Base-by-base conservation (phyloP, 2,329 filamentous ascomycete species). In the Davidsoniella neocaledoniae region DNA sequence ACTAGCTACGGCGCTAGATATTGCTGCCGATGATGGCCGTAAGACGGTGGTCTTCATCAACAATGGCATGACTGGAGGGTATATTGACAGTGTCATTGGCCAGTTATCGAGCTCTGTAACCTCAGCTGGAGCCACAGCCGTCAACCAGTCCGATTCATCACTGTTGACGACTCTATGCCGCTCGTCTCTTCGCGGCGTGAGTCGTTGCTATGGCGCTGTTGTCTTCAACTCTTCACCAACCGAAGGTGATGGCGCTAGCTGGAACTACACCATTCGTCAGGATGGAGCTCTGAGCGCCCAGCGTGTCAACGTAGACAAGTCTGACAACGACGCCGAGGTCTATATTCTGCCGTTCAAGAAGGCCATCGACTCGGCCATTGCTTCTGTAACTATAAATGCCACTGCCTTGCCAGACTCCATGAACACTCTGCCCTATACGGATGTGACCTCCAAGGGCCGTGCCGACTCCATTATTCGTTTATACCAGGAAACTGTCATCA, bases 191-290 rank as follows among this genome's bases (percentile, higher is more conserved):
- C 68, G 76, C 37, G 83, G 83, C 16, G 78, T 83, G 1, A 82
- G 81, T 10, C 66, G 64, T 1, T 91, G 85, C 62, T 87, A 81
- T 59, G 82, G 76, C 16, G 86, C 82, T 7, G 74, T 83, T 1
- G 76, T 82, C 4, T 90, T 93, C 65, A 69, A 77, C 49, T 81
- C 81, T 0, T 93, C 85, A 4, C 85, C 86, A 0, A 71, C 64
- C 1, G 80, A 91, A 64, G 85, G 85, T 8, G 55, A 61, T 1
- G 73, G 71, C 5, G 73, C 73, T 1, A 63, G 74, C 42, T 94
- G 88, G 88, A 93, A 91, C 63, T 95, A 94, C 60, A 88, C 85
- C 0, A 69, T 94, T 23, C 72, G 84, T 51, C 79, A 79, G 2
- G 88, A 94, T 60, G 81, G 81, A 36, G 70, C 77, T 0, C 70